A percentile compares a stretch with the other conserved stretches of the same genome.
phyloP scores from a whole-genome alignment of 345 rosid genomes.

The Arabidopsis suecica region DNA sequence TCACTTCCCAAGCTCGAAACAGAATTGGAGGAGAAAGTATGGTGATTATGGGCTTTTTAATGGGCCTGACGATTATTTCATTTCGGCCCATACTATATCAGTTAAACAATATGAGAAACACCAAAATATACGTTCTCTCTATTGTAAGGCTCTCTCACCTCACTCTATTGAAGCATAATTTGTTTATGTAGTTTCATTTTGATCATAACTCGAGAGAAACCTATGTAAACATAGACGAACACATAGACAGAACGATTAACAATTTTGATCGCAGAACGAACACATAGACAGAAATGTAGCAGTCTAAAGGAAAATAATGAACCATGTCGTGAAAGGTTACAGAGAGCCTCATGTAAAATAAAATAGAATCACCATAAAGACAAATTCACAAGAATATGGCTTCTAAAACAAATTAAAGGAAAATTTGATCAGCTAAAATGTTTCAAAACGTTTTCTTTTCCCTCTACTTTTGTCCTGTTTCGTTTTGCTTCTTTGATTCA shows the following conservation, averaged over 20 bases:
- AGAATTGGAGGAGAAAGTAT: not conserved
- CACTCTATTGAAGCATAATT: not conserved
- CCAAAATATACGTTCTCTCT: not conserved
- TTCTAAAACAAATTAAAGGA: slow-evolving; percentile 23
- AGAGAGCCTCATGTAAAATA: slow-evolving; percentile 6
- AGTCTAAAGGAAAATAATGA: not conserved
- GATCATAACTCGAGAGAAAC: not conserved
- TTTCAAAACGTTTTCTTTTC: slow-evolving; percentile 11
- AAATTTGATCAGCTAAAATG: slow-evolving; percentile 26
- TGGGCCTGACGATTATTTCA: not conserved
- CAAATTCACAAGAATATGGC: slow-evolving; percentile 33
- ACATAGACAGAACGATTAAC: slow-evolving; percentile 4
- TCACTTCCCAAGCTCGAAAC: not conserved
- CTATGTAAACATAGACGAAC: not conserved
- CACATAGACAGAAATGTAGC: not conserved
- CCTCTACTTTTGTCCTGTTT: slow-evolving; percentile 16
- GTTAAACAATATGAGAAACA: not conserved
- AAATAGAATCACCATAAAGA: slow-evolving; percentile 10
- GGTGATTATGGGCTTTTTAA: not conserved
- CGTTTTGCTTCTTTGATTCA: slow-evolving; percentile 5
- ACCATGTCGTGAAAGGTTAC: slow-evolving; percentile 23
- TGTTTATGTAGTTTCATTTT: not conserved
- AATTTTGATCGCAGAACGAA: not conserved
- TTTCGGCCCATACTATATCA: slow-evolving; percentile 20
- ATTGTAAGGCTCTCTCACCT: too few relatives aligned